Evolutionary conservation across 331 rosid genomes (phyloP), one percentile per base, ranked within the genome.

Genomic region (Acacia pycnantha): DNA sequence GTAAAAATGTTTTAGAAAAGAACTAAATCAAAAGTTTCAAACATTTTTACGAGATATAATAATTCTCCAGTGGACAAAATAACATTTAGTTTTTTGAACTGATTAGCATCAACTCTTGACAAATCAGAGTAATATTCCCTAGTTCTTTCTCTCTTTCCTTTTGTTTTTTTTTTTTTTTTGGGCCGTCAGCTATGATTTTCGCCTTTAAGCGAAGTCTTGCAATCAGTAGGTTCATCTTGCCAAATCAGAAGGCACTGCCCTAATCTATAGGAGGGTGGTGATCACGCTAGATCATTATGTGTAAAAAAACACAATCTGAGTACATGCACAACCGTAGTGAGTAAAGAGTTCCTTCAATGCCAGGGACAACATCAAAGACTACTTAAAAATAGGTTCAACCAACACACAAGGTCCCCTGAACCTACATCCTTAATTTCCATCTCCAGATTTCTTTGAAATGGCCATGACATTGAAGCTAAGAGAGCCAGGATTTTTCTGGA

Each of bases 391-490:
- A 3, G 21, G 16, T 62, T 26, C 40, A 27, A 27, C 37, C 35
- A 43, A 22, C 37, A 56, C 68, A 21, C 19, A 5, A 10, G 62
- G 7, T 50, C 41, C 44, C 13, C 35, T 8, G 18, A 74, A 48
- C 27, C 10, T 13, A 26, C 77, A 40, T 26, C 75, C 81, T 82
- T 58, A 85, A 54, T 35, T 29, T 70, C 58, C 73, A 40, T 37
- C 77, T 50, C 82, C 78, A 0, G 89, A 65, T 82, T 89, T 93
- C 90, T 91, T 93, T 4, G 91, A 89, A 58, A 93, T 16, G 54
- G 97, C 94, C 75, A 91, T 93, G 82, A 93, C 94, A 77, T 94
- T 94, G 88, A 92, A 94, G 76, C 86, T 86, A 80, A 80, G 89
- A 19, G 98, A 94, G 56, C 86, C 87, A 0, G 95, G 98, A 84